Evolutionary conservation across 257 asterid species (phyloP), one percentile per base, ranked within the genome.

Genomic region (Eucommia ulmoides): DNA sequence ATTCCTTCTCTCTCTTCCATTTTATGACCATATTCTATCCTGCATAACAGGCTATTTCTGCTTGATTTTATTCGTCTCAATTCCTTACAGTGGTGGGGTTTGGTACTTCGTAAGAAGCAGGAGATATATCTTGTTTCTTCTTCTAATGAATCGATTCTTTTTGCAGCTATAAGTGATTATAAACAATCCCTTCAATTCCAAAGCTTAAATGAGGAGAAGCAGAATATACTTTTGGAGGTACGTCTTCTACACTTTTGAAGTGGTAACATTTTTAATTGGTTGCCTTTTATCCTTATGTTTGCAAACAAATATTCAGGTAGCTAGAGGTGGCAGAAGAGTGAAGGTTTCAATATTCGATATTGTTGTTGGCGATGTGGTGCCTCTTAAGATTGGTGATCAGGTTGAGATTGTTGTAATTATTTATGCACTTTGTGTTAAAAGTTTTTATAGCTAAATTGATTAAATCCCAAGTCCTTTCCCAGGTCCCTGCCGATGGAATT

Each of bases 351-450:
- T 89, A 73, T 89, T 89, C 68, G 96, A 89, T 1, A 58, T 89
- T n/a, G 88, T 84, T 33, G 94, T 78, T 53, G 97, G 97, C 16
- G 97, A 89, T 74, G 69, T 85, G 50, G 70, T 89, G 55, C 94
- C 97, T 54, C 93, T 89, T 19, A 89, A 89, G 70, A 89, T 85
- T 71, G 97, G 97, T 51, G 97, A 89, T 72, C 97, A 89, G 94
- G 97, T 84, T 54, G 26, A 63, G 53, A 35, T 10, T 26, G 23
- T 46, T 9, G 26, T 12, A 41, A 9, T 14, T 9, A 10, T 17
- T n/a, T n/a, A n/a, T n/a, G n/a, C n/a, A n/a, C n/a, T n/a, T n/a
- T n/a, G n/a, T n/a, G 20, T 29, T 35, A n/a, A 1, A 14, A 50
- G n/a, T 33, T 50, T 45, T 23, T 7, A 26, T 1, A 33, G 16